Evolutionary conservation across 495 filamentous ascomycete species (phyloP).

Genomic region (Penicillium psychrofluorescens): DNA sequence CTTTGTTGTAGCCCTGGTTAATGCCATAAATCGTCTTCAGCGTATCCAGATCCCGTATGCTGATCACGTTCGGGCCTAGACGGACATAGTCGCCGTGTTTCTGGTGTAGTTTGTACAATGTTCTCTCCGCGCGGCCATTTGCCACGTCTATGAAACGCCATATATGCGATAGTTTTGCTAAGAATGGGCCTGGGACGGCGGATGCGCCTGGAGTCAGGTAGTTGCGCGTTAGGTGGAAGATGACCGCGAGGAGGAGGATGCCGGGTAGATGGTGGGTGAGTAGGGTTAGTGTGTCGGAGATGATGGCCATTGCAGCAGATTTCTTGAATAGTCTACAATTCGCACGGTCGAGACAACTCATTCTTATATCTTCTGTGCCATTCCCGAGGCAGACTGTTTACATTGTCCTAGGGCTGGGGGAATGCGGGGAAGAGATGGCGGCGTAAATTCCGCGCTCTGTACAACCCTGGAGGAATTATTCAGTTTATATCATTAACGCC

Average conservation of each 20-base stretch:
- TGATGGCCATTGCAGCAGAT: not conserved
- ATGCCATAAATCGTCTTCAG: slow-evolving; percentile 20
- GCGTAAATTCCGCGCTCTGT: slow-evolving; percentile 5
- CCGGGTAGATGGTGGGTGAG: not conserved
- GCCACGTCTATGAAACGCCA: slow-evolving; percentile 12
- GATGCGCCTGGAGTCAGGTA: slow-evolving; percentile 9
- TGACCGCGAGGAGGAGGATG: not conserved
- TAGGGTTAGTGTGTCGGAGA: slow-evolving; percentile 4
- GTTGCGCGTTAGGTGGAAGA: slow-evolving; percentile 6
- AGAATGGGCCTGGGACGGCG: slow-evolving; percentile 7
- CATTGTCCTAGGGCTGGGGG: no score
- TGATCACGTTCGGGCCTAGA: slow-evolving; percentile 51
- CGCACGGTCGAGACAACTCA: no score
- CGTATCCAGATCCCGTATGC: slow-evolving; percentile 35
- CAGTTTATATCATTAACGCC: no score
- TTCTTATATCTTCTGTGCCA: no score
- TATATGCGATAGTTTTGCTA: slow-evolving; percentile 9
- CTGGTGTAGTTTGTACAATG: slow-evolving; percentile 33
- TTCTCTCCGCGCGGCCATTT: slow-evolving; percentile 18
- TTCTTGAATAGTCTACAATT: no score
- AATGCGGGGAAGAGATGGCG: slow-evolving; percentile 7
- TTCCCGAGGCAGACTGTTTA: no score
- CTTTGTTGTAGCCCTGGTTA: slow-evolving; percentile 12
- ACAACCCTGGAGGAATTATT: not conserved
- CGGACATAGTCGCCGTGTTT: slow-evolving; percentile 50